Base-by-base conservation (phyloP, 139 green algal genomes). In the Closterium sp. region DNA sequence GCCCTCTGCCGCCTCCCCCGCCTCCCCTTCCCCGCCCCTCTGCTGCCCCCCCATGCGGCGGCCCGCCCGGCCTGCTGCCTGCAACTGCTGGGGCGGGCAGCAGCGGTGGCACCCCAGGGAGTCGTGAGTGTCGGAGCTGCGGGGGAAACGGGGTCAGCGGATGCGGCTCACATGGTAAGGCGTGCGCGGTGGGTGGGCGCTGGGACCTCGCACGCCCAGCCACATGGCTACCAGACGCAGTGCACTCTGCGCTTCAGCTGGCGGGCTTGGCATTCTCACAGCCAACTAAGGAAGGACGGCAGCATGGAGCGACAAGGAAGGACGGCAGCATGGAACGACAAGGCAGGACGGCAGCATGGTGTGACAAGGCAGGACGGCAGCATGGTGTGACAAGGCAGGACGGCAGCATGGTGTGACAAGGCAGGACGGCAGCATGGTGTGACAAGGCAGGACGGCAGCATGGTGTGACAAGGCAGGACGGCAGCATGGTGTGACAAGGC, bases 61-160 rank as follows among this genome's bases (percentile, higher is more conserved):
- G 28, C 81, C 32, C 7, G 16, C 86, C 84, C 88, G n/a, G 31
- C 25, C 87, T 2, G 21, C 81, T 10, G 83, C 83, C 30, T 32
- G 30, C n/a, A 33, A 93, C 90, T 38, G 66, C 84, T 9, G 91
- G 84, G 6, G 23, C 9, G 28, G 34, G 30, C 34, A 23, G 86
- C 92, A 95, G 86, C 94, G 94, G 91, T 90, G 36, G 90, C 94
- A 96, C 2, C 88, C 91, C 28, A 97, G 95, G 69, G 91, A 95
- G 66, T 98, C 96, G 85, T 97, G 98, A 31, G 97, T 98, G 93
- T 97, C 96, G n/a, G 96, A 98, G 0, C 93, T 90, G 10, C 6
- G 87, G 33, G 10, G 34, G 25, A n/a, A n/a, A n/a, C n/a, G n/a
- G n/a, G n/a, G n/a, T n/a, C n/a, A n/a, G n/a, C n/a, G n/a, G n/a